phyloP scores from a whole-genome alignment of 768 basidiomycete genomes.

The Coprinopsis strossmayeri region DNA sequence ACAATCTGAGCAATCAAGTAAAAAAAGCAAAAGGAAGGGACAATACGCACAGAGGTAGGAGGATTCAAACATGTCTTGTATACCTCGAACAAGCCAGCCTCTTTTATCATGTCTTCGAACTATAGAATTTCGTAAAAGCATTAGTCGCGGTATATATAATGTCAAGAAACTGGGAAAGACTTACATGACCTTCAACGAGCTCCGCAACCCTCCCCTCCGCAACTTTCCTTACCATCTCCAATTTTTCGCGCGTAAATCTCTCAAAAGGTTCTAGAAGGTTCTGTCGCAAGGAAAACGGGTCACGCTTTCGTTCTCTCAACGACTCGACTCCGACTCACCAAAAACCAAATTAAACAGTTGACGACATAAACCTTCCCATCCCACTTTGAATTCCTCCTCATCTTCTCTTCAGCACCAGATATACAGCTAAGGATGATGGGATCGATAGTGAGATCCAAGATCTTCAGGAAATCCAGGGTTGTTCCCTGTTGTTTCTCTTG shows the following conservation, averaged over 20 bases:
- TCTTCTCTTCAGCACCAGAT: constrained; percentile 60
- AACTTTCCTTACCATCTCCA: constrained; percentile 45
- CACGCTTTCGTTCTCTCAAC: constrained; percentile 5
- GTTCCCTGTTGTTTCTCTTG: no score
- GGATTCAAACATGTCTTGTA: constrained; percentile 36
- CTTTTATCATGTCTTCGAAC: constrained; percentile 45
- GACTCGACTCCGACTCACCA: constrained; percentile 39
- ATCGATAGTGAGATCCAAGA: constrained; percentile 80
- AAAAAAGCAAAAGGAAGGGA: neutral
- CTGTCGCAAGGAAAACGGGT: constrained; percentile 33
- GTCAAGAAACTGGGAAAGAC: constrained; percentile 28
- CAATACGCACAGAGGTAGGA: constrained; percentile 29
- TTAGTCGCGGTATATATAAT: neutral
- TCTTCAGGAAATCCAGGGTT: constrained; percentile 50
- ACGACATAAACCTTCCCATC: constrained; percentile 79
- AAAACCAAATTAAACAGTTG: constrained; percentile 80
- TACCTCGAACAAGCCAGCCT: constrained; percentile 47
- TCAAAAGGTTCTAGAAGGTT: constrained; percentile 58
- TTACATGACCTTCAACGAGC: constrained; percentile 80
- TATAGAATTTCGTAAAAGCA: constrained; percentile 15
- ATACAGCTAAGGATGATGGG: constrained; percentile 76
- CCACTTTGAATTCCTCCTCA: constrained; percentile 53
- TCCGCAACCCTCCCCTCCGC: constrained; percentile 55
- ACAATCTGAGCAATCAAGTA: neutral
- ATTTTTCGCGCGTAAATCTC: constrained; percentile 57